Conservation (phyloP, 192 early-diverging fungal species). For the Kappamyces sp. region DNA sequence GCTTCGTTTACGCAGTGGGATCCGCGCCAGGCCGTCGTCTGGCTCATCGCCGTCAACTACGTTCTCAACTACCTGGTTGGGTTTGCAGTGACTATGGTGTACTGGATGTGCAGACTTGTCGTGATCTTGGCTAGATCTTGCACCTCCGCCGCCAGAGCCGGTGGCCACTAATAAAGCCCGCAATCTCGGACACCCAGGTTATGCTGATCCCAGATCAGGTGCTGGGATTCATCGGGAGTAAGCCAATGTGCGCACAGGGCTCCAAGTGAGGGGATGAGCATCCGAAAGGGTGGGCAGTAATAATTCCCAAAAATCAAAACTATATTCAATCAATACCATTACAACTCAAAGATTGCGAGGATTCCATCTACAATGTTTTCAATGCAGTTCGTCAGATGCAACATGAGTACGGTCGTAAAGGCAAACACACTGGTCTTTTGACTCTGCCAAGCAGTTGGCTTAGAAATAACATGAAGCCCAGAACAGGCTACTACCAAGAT, state of each 20-base stretch:
- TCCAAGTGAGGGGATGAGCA: neutral
- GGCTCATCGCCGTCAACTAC: slow-evolving; percentile 5
- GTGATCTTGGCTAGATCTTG: too few relatives aligned
- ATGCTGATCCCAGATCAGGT: too few relatives aligned
- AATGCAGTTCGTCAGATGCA: slow-evolving; percentile 36
- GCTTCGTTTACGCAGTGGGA: neutral
- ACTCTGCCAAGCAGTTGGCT: slow-evolving; percentile 15
- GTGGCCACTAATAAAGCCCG: too few relatives aligned
- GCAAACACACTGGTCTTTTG: slow-evolving; percentile 34
- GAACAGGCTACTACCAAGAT: slow-evolving; percentile 31
- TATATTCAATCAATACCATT: neutral
- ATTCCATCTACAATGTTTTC: slow-evolving; percentile 45
- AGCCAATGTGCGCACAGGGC: too few relatives aligned
- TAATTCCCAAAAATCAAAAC: neutral
- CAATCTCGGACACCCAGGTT: too few relatives aligned
- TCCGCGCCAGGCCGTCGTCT: neutral
- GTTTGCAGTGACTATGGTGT: neutral
- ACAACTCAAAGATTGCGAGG: slow-evolving; percentile 11
- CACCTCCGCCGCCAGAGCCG: too few relatives aligned
- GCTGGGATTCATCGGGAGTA: too few relatives aligned
- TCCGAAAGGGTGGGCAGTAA: neutral
- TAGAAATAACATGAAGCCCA: slow-evolving; percentile 34
- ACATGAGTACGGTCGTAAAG: slow-evolving; percentile 30
- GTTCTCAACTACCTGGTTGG: slow-evolving; percentile 17
- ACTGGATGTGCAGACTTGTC: neutral